Evolutionary conservation across 2,329 filamentous ascomycete species (phyloP).

Genomic region (Cladophialophora chaetospira): DNA sequence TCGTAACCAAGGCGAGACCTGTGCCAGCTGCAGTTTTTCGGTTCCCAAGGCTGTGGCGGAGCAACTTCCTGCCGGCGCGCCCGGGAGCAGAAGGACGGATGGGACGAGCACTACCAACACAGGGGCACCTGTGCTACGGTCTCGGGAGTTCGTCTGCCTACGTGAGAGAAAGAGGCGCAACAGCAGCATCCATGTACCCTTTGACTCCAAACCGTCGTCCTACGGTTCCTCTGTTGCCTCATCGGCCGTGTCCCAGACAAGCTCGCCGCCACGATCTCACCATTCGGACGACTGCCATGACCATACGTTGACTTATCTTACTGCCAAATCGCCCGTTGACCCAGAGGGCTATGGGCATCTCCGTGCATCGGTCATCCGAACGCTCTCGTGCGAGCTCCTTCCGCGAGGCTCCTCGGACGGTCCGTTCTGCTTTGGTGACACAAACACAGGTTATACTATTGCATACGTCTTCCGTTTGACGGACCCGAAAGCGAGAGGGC

Average conservation of each 20-base stretch:
- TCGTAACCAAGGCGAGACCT: slow-evolving; percentile 53
- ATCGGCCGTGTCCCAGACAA: slow-evolving; percentile 34
- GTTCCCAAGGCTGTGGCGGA: slow-evolving; percentile 57
- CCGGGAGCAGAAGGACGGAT: slow-evolving; percentile 53
- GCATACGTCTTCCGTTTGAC: slow-evolving; percentile 62
- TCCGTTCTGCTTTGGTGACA: slow-evolving; percentile 60
- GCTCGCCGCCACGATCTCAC: slow-evolving; percentile 35
- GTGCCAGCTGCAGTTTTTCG: slow-evolving; percentile 60
- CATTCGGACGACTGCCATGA: slow-evolving; percentile 47
- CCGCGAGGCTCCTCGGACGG: slow-evolving; percentile 59
- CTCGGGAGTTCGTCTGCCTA: slow-evolving; percentile 56
- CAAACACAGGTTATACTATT: slow-evolving; percentile 59
- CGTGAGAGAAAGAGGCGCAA: slow-evolving; percentile 34
- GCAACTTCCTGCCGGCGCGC: slow-evolving; percentile 55
- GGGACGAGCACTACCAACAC: slow-evolving; percentile 48
- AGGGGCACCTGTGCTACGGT: slow-evolving; percentile 58
- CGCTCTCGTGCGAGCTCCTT: slow-evolving; percentile 59
- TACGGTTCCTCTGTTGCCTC: slow-evolving; percentile 39
- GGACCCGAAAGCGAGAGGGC: slow-evolving; percentile 60
- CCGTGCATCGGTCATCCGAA: slow-evolving; percentile 60
- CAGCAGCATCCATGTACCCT: slow-evolving; percentile 37
- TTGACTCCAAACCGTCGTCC: slow-evolving; percentile 38
- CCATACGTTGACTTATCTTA: slow-evolving; percentile 60
- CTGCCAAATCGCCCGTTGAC: slow-evolving; percentile 58
- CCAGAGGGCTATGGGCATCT: slow-evolving; percentile 57